Conservation (phyloP, 2,329 filamentous ascomycete genomes). For the Cercospora citrullina region DNA sequence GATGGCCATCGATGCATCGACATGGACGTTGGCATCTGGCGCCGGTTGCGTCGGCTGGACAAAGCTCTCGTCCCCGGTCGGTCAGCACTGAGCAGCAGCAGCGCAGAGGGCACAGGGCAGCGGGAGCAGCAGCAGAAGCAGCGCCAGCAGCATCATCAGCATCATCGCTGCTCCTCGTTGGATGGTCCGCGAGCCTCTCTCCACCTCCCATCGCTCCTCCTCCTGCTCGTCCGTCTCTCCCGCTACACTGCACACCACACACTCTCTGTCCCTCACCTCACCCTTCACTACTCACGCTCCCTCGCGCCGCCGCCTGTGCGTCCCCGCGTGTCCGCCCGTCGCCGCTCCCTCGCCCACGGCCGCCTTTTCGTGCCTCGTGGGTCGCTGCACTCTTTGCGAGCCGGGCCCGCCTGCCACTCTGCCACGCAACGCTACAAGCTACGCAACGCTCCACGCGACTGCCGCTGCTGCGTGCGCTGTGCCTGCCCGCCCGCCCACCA, state of each 20-base stretch:
- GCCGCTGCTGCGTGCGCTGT: not conserved
- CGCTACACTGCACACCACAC: not conserved
- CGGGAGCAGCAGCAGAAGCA: not conserved
- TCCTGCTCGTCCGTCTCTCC: not conserved
- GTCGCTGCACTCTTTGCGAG: conserved; percentile 1
- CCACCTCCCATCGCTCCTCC: not conserved
- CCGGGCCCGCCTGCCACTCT: not conserved
- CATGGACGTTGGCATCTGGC: not conserved
- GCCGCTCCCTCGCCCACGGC: not conserved
- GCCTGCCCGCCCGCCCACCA: conserved; percentile 1
- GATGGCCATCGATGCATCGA: not conserved
- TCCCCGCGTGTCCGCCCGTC: not conserved
- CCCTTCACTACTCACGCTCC: not conserved
- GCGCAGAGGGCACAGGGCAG: not conserved
- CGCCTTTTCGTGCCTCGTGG: not conserved
- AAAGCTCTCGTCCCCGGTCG: not conserved
- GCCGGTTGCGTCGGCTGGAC: conserved; percentile 1
- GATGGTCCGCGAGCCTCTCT: not conserved
- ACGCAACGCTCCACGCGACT: not conserved
- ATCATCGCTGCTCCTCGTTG: not conserved
- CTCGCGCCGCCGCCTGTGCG: not conserved
- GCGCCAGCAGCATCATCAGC: not conserved
- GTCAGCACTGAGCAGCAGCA: conserved; percentile 3
- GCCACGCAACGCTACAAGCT: not conserved
- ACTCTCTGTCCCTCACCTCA: not conserved